Base-by-base conservation (phyloP, 2,329 filamentous ascomycete species). In the Fusarium miscanthi region DNA sequence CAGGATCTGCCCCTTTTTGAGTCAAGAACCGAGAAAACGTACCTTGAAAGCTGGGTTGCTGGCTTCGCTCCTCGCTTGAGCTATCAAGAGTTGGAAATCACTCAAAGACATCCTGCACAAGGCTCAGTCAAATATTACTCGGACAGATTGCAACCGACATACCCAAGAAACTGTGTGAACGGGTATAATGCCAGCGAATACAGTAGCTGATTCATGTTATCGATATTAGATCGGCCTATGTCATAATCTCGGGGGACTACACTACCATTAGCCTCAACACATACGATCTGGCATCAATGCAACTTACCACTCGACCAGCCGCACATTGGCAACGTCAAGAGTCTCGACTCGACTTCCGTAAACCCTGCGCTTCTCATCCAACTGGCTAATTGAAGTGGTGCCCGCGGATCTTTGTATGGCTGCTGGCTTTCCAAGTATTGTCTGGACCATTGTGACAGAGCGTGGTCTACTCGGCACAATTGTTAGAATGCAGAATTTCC, bases 281-380 rank as follows among this genome's bases (percentile, higher is more conserved):
- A 48, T 31, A 46, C 27, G 12, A 52, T n/a, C 12, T 38, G 7
- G 27, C 10, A 13, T n/a, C 17, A 37, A 41, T 27, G 23, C 21
- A 43, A 33, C 65, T n/a, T 83, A 94, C 92, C 87, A 71, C 79
- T 88, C 25, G 91, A 85, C 92, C 92, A 94, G 35, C 84, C 89
- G 78, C 90, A 93, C 80, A 93, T 88, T 21, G 91, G 92, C 56
- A 94, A 80, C 56, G 86, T 89, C 66, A 94, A 86, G 82, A 93
- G 87, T 54, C 84, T 86, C 13, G 86, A 85, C 76, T 93, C 91
- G 43, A 94, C 86, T 41, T 93, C 89, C 10, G 87, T 87, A 77
- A 94, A 91, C 0, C 92, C 92, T 12, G 90, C 89, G 49, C 84
- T 84, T 48, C 82, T 83, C 83, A 93, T 87, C 82, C 89, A 86